Conservation (phyloP, 495 filamentous ascomycete species). For the Penicillium canariense region DNA sequence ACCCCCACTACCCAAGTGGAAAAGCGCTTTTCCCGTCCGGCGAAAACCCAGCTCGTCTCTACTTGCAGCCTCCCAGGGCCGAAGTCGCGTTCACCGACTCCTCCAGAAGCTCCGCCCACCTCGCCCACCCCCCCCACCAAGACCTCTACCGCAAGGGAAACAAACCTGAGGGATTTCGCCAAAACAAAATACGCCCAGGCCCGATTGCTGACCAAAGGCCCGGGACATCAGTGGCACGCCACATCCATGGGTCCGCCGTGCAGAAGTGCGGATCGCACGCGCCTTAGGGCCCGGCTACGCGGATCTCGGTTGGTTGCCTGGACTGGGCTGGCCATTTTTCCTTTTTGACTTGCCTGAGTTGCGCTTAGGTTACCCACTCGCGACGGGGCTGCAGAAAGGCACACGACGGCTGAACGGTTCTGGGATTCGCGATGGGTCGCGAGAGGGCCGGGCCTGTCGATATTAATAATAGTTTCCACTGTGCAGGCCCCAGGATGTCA, state of each 20-base stretch:
- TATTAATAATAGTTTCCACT: constrained; percentile 13
- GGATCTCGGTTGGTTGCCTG: not conserved
- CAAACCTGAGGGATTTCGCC: constrained; percentile 2
- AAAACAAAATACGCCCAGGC: not conserved
- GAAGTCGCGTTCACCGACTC: too few relatives aligned
- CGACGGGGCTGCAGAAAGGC: constrained; percentile 4
- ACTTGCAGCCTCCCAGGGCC: too few relatives aligned
- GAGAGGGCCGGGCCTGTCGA: constrained; percentile 10
- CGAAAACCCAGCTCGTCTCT: too few relatives aligned
- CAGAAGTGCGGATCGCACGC: not conserved
- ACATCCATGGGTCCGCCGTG: not conserved
- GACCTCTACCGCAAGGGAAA: not conserved
- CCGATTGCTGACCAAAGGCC: constrained; percentile 1
- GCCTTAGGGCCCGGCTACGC: not conserved
- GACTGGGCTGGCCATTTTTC: not conserved
- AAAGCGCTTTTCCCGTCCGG: too few relatives aligned
- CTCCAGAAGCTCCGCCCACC: too few relatives aligned
- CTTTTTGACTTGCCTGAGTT: not conserved
- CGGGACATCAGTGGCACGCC: not conserved
- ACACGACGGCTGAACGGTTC: constrained; percentile 20
- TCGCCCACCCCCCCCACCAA: not conserved
- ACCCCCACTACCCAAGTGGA: too few relatives aligned
- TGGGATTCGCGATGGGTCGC: not conserved
- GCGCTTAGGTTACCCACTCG: not conserved
- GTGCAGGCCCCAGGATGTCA: not conserved